phyloP scores from a whole-genome alignment of 2,329 filamentous ascomycete genomes.

The Phialemonium atrogriseum region DNA sequence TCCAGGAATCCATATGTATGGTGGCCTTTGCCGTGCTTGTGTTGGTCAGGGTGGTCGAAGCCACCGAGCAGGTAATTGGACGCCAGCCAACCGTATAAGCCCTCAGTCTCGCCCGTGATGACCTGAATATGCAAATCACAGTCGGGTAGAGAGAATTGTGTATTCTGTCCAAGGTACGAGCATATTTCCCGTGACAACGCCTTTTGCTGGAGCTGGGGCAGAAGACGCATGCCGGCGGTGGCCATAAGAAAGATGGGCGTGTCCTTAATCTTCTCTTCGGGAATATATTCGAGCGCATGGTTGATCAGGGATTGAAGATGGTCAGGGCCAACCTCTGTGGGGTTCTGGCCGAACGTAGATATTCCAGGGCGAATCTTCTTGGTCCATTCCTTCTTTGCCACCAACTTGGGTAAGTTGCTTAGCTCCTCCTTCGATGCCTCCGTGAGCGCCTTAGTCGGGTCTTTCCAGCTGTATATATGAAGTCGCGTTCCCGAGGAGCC shows the following conservation, averaged over 20 bases:
- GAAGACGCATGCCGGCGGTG: slow-evolving; percentile 86
- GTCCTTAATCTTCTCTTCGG: slow-evolving; percentile 64
- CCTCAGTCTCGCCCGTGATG: slow-evolving; percentile 91
- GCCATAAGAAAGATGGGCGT: slow-evolving; percentile 94
- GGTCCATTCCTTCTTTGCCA: slow-evolving; percentile 79
- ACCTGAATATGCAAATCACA: slow-evolving; percentile 86
- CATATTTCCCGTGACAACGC: slow-evolving; percentile 72
- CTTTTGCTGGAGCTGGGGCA: slow-evolving; percentile 64
- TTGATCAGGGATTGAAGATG: slow-evolving; percentile 74
- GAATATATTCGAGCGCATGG: slow-evolving; percentile 74
- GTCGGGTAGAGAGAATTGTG: slow-evolving; percentile 79
- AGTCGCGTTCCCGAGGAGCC: slow-evolving; percentile 94
- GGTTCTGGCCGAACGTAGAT: slow-evolving; percentile 77
- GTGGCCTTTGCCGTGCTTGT: slow-evolving; percentile 78
- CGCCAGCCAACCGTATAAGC: slow-evolving; percentile 94
- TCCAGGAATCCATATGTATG: slow-evolving; percentile 96
- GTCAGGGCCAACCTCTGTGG: slow-evolving; percentile 68
- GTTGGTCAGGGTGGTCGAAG: slow-evolving; percentile 68
- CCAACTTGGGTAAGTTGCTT: slow-evolving; percentile 66
- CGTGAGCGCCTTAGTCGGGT: slow-evolving; percentile 58
- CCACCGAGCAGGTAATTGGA: slow-evolving; percentile 91
- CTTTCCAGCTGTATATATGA: slow-evolving; percentile 91
- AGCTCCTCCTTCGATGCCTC: slow-evolving; percentile 52
- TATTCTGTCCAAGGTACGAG: slow-evolving; percentile 67
- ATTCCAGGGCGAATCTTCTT: slow-evolving; percentile 93